phyloP scores from a whole-genome alignment of 139 green algal genomes.

The Nannochloris sp. region DNA sequence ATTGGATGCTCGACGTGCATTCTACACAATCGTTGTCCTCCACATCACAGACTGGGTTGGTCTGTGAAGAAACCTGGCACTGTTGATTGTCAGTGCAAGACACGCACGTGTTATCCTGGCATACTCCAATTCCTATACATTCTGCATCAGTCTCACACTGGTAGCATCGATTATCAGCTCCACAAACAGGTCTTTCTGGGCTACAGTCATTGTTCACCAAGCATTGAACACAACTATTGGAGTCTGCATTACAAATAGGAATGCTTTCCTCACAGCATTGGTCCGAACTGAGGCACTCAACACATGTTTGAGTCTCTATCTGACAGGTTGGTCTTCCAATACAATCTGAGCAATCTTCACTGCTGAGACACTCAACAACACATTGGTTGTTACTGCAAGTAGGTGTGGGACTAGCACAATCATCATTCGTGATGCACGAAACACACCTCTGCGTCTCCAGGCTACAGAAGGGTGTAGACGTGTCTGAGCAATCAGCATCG shows the following conservation, averaged over 20 bases:
- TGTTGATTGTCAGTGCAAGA: not conserved
- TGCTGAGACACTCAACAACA: not conserved
- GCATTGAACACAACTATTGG: constrained; percentile 1
- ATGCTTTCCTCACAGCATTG: not conserved
- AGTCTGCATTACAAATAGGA: not conserved
- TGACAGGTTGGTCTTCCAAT: not conserved
- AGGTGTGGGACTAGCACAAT: not conserved
- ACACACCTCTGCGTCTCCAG: not conserved
- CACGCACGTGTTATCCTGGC: not conserved
- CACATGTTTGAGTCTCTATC: not conserved
- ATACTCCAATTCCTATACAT: not conserved
- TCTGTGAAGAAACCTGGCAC: not conserved
- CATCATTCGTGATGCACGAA: not conserved
- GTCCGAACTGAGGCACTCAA: not conserved
- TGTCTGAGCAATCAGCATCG: not conserved
- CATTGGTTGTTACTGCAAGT: not conserved
- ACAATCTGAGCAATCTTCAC: not conserved
- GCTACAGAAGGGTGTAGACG: not conserved
- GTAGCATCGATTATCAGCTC: not conserved
- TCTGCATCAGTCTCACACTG: not conserved
- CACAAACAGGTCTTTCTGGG: not conserved
- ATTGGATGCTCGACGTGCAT: not conserved
- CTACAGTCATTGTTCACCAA: not conserved
- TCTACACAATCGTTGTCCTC: not conserved
- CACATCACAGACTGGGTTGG: not conserved